Conservation (phyloP, 2,329 filamentous ascomycete genomes). For the Aspergillus alliaceus region DNA sequence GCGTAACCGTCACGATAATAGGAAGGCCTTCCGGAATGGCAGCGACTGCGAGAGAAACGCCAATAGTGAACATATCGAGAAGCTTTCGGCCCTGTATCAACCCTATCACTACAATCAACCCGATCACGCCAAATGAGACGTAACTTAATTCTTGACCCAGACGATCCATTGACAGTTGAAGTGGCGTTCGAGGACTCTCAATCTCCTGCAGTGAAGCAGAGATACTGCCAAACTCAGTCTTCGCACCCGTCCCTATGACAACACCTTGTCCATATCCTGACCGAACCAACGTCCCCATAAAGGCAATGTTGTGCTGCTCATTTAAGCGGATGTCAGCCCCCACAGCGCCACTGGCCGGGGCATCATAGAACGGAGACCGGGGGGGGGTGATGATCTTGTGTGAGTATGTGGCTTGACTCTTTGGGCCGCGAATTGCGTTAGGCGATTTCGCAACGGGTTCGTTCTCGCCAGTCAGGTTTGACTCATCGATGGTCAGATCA, state of each 20-base stretch:
- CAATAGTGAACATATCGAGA: slow-evolving; percentile 95
- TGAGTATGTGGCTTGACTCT: slow-evolving; percentile 32
- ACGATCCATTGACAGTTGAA: slow-evolving; percentile 97
- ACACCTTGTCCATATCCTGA: slow-evolving; percentile 94
- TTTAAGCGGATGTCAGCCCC: slow-evolving; percentile 68
- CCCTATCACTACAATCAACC: slow-evolving; percentile 85
- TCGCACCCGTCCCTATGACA: slow-evolving; percentile 92
- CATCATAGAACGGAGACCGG: slow-evolving; percentile 59
- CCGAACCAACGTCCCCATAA: slow-evolving; percentile 95
- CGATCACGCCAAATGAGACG: slow-evolving; percentile 93
- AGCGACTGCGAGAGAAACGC: slow-evolving; percentile 91
- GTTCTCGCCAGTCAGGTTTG: slow-evolving; percentile 94
- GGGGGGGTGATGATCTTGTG: slow-evolving; percentile 38
- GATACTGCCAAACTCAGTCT: slow-evolving; percentile 95
- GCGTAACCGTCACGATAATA: slow-evolving; percentile 96
- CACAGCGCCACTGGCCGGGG: slow-evolving; percentile 58
- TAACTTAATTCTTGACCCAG: slow-evolving; percentile 95
- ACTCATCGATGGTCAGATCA: slow-evolving; percentile 92
- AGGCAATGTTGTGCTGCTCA: slow-evolving; percentile 86
- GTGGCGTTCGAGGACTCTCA: slow-evolving; percentile 87
- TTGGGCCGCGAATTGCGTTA: slow-evolving; percentile 53
- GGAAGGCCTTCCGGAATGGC: slow-evolving; percentile 94
- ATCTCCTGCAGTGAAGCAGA: slow-evolving; percentile 92
- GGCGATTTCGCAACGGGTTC: slow-evolving; percentile 81
- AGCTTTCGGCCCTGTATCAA: slow-evolving; percentile 85